Conservation (phyloP, 169 alveolate species). For the Blepharisma undulans region DNA sequence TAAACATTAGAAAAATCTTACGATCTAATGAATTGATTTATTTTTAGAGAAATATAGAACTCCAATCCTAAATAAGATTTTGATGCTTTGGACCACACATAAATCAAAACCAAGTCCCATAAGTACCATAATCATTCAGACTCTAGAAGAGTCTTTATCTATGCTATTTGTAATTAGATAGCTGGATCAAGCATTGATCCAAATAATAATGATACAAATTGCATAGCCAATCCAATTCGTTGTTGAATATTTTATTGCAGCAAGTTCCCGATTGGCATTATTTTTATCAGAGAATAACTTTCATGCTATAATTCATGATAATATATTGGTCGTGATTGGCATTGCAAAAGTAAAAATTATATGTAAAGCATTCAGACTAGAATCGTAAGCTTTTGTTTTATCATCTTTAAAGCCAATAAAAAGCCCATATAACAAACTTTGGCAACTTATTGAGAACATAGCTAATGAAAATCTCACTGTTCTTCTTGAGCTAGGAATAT, state of each 20-base stretch:
- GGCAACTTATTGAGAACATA: too few relatives aligned
- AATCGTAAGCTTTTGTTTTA: not conserved
- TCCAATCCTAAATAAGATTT: not conserved
- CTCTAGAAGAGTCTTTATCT: not conserved
- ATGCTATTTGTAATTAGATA: not conserved
- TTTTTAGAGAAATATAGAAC: not conserved
- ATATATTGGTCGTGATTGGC: not conserved
- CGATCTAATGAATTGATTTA: too few relatives aligned
- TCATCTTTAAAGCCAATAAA: too few relatives aligned
- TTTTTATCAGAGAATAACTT: not conserved
- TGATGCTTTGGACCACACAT: not conserved
- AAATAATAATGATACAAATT: not conserved
- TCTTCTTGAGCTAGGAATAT: too few relatives aligned
- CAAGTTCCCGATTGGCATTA: not conserved
- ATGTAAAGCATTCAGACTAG: not conserved
- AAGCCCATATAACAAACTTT: too few relatives aligned
- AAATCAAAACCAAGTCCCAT: not conserved
- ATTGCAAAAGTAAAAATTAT: not conserved
- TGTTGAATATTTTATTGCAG: not conserved
- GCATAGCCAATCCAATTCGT: not conserved
- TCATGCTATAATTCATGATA: not conserved
- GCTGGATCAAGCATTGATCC: not conserved
- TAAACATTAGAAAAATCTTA: too few relatives aligned
- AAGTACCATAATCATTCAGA: not conserved
- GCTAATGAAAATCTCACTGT: too few relatives aligned